Evolutionary conservation across 352 stramenopile species (phyloP).

Genomic region (Phytophthora lateralis): DNA sequence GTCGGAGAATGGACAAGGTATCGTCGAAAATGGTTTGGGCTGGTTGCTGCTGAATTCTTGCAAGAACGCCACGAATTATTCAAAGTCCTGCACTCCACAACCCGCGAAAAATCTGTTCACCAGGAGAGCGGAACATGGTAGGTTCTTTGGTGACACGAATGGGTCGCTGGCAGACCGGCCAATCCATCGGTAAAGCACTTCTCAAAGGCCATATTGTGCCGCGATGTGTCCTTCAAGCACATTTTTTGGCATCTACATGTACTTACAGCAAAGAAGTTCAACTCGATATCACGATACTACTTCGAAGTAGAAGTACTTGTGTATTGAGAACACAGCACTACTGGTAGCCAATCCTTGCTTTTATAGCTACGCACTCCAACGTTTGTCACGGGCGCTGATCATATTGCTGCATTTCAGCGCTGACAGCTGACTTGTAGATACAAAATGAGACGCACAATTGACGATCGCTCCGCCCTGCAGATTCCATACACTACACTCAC

Average conservation of each 20-base stretch:
- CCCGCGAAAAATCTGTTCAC: neutral
- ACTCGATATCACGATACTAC: too few species aligned
- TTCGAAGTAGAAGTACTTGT: too few species aligned
- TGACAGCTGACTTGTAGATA: neutral
- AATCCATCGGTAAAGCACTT: neutral
- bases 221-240: too few species aligned
- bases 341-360: neutral
- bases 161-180: too few species aligned
- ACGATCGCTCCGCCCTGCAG: neutral
- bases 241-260: too few species aligned
- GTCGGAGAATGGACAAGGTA: neutral
- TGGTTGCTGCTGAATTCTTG: too few species aligned
- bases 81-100: neutral
- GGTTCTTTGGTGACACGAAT: too few species aligned
- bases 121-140: neutral
- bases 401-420: neutral
- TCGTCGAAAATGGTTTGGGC: too few species aligned
- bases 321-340: neutral
- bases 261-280: too few species aligned
- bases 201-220: neutral
- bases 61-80: neutral
- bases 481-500: slow-evolving; percentile 7
- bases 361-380: neutral
- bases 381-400: too few species aligned
- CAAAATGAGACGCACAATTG: neutral